Evolutionary conservation across 1,284 basidiomycete genomes (phyloP).

Genomic region (Leccinum angustisporum): DNA sequence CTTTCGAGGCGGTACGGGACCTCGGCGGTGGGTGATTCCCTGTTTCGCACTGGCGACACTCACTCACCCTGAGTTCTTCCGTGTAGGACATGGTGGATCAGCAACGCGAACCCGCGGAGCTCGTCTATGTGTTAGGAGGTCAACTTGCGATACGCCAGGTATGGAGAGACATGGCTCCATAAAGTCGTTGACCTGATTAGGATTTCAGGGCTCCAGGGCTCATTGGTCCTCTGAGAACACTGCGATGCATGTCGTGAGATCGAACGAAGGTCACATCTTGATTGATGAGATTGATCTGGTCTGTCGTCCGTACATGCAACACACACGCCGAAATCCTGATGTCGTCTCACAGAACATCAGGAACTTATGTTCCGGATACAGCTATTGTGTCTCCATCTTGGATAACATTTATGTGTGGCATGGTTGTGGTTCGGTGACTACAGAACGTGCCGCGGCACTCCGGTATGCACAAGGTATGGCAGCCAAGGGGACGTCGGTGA

Average conservation of each 20-base stretch:
- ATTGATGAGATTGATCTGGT: constrained; percentile 78
- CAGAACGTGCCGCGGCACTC: constrained; percentile 60
- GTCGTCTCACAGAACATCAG: constrained; percentile 48
- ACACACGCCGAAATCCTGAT: constrained; percentile 3
- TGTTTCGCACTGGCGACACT: neutral
- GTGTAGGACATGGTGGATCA: constrained; percentile 54
- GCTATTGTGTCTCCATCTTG: constrained; percentile 70
- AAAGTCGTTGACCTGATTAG: constrained; percentile 7
- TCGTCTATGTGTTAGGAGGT: constrained; percentile 67
- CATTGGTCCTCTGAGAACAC: constrained; percentile 80
- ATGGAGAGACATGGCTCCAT: constrained; percentile 8
- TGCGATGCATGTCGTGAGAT: constrained; percentile 71
- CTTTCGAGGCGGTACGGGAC: constrained; percentile 72
- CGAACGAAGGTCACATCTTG: constrained; percentile 46
- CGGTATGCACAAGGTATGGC: constrained; percentile 56
- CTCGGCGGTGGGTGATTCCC: constrained; percentile 41
- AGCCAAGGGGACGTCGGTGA: constrained; percentile 38
- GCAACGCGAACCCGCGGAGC: constrained; percentile 57
- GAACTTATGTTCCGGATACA: constrained; percentile 78
- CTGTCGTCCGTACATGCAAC: constrained; percentile 25
- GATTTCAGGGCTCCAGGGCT: constrained; percentile 56
- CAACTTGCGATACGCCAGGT: constrained; percentile 68
- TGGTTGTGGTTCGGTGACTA: constrained; percentile 59
- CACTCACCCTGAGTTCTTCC: neutral
- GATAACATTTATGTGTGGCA: constrained; percentile 77